Evolutionary conservation across 1,284 basidiomycete genomes (phyloP).

Genomic region (Sporisorium sorghi): DNA sequence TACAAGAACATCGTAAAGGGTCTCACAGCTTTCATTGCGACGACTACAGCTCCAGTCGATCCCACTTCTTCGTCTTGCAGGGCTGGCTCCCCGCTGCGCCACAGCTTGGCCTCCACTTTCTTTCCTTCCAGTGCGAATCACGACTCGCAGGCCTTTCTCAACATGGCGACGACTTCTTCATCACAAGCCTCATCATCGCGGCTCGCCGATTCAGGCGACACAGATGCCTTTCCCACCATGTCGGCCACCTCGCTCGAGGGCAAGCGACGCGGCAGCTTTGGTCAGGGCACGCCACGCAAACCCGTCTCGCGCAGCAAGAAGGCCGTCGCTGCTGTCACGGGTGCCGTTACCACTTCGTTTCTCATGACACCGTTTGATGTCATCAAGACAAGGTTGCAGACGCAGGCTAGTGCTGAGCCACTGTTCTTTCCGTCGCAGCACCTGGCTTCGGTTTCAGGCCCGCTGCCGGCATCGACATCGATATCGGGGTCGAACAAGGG

Average conservation of each 20-base stretch:
- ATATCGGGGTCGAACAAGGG: slow-evolving; percentile 1
- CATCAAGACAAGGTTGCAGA: slow-evolving; percentile 90
- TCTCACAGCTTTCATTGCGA: neutral
- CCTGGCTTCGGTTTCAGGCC: slow-evolving; percentile 17
- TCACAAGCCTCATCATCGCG: slow-evolving; percentile 15
- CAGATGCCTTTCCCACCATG: slow-evolving; percentile 47
- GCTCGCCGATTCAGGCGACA: slow-evolving; percentile 14
- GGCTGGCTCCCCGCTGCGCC: neutral
- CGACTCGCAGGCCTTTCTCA: neutral
- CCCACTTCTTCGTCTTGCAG: neutral
- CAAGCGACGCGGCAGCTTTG: slow-evolving; percentile 27
- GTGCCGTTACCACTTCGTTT: slow-evolving; percentile 82
- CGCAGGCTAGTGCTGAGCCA: slow-evolving; percentile 72
- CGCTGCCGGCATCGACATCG: slow-evolving; percentile 6
- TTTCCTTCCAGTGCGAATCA: neutral
- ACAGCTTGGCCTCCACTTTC: slow-evolving; percentile 21
- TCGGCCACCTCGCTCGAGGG: slow-evolving; percentile 35
- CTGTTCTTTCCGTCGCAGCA: slow-evolving; percentile 56
- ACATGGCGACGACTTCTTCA: slow-evolving; percentile 20
- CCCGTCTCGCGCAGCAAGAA: slow-evolving; percentile 75
- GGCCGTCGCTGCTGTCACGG: slow-evolving; percentile 81
- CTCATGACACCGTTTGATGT: slow-evolving; percentile 96
- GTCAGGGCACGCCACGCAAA: slow-evolving; percentile 39
- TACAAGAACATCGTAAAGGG: neutral
- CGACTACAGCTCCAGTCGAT: neutral